These are phyloP conservation scores for Rhynchosporium graminicola DNA, from an alignment of 2,329 filamentous ascomycete species.

Conservation along the genomic window DNA sequence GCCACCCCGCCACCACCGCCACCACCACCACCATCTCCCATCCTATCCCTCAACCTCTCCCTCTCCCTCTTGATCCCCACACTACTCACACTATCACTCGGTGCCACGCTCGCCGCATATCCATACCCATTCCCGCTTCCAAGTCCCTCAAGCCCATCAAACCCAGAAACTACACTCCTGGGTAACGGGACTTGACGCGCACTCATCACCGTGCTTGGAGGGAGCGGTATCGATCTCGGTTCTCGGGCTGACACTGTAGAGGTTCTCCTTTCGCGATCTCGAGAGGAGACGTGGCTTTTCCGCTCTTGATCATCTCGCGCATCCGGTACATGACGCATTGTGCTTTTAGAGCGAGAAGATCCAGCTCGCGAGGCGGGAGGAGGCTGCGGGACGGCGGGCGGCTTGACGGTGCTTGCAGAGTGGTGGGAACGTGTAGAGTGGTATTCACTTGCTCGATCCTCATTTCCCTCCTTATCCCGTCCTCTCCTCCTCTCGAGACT, in stretches of 20 bases:
- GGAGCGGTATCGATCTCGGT: constrained; percentile 21
- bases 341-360: neutral
- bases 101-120: constrained; percentile 56
- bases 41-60: constrained; percentile 31
- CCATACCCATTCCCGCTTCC: constrained; percentile 35
- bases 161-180: constrained; percentile 22
- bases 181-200: constrained; percentile 33
- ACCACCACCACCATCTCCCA: constrained; percentile 23
- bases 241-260: constrained; percentile 22
- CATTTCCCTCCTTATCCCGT: constrained; percentile 2
- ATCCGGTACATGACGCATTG: neutral
- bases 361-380: neutral
- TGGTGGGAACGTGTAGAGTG: constrained; percentile 10
- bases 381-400: constrained; percentile 1
- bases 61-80: constrained; percentile 47
- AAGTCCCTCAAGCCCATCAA: neutral
- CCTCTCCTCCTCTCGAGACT: constrained; percentile 5
- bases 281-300: constrained; percentile 4
- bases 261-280: neutral
- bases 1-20: constrained; percentile 12
- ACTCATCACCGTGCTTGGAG: constrained; percentile 17
- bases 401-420: constrained; percentile 12
- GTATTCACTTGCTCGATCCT: constrained; percentile 10
- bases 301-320: neutral
- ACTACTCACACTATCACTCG: constrained; percentile 63